Evolutionary conservation across 2,329 filamentous ascomycete genomes (phyloP).

Genomic region (Ceratocystis harringtonii): DNA sequence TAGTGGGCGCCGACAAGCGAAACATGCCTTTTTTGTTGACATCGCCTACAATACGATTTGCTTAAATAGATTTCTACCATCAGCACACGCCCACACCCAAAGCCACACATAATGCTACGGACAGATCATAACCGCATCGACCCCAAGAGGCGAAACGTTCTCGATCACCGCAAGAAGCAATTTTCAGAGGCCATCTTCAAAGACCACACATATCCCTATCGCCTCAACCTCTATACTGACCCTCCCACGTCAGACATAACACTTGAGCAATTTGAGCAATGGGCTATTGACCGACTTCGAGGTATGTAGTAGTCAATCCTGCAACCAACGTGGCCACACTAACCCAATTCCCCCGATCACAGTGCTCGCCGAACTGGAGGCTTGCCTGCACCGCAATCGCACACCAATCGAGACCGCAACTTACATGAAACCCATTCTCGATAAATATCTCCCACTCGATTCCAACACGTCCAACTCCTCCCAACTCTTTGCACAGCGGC

Average conservation of each 20-base stretch:
- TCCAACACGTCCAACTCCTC: slow-evolving; percentile 51
- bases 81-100: background rate
- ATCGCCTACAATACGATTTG: background rate
- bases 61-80: background rate
- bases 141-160: slow-evolving; percentile 58
- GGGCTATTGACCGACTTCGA: slow-evolving; percentile 85
- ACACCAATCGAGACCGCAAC: slow-evolving; percentile 62
- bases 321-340: background rate
- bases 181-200: slow-evolving; percentile 66
- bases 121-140: slow-evolving; percentile 40
- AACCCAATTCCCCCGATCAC: no score
- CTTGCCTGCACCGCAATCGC: slow-evolving; percentile 89
- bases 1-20: background rate
- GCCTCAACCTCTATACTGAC: slow-evolving; percentile 80
- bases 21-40: background rate
- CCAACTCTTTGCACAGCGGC: slow-evolving; percentile 55
- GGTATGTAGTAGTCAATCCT: slow-evolving; percentile 32
- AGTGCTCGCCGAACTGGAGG: slow-evolving; percentile 81
- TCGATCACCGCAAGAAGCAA: slow-evolving; percentile 74
- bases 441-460: slow-evolving; percentile 72
- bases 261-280: slow-evolving; percentile 95
- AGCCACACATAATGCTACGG: slow-evolving; percentile 31
- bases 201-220: slow-evolving; percentile 64
- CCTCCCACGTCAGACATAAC: slow-evolving; percentile 90
- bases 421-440: slow-evolving; percentile 73